A percentile compares a stretch with the other conserved stretches of the same genome.
Conservation (phyloP, 192 early-diverging fungal species). For the Diversispora eburnea region DNA sequence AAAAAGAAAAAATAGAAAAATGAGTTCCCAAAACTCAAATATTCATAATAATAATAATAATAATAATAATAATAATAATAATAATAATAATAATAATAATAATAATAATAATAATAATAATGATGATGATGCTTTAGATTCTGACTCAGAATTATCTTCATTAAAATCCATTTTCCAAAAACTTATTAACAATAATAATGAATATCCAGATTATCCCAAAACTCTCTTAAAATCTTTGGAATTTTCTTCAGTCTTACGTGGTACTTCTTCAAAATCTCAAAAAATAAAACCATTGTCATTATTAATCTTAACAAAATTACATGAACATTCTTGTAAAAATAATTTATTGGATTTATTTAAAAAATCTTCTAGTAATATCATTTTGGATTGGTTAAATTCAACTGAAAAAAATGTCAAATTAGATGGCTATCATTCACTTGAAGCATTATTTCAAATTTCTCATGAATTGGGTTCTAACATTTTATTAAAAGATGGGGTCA, state of each 20-base stretch:
- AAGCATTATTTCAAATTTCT: constrained; percentile 65
- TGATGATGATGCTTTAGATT: too few species aligned
- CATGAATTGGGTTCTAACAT: constrained; percentile 55
- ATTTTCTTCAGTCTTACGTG: neutral
- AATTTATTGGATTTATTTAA: constrained; percentile 1
- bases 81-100: too few species aligned
- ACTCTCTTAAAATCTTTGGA: too few species aligned
- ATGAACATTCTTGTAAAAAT: constrained; percentile 4
- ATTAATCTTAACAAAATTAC: constrained; percentile 24
- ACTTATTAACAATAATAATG: too few species aligned
- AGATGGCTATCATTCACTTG: constrained; percentile 46
- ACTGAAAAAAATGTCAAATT: constrained; percentile 37
- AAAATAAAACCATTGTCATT: constrained; percentile 4
- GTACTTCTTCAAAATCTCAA: neutral
- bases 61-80: too few species aligned
- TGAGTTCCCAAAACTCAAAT: too few species aligned
- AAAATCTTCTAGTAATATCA: constrained; percentile 30
- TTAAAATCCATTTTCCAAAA: too few species aligned
- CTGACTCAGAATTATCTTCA: too few species aligned
- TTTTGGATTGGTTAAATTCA: constrained; percentile 33
- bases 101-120: too few species aligned
- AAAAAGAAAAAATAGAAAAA: too few species aligned
- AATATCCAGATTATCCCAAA: too few species aligned
- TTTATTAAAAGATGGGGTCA: constrained; percentile 56
- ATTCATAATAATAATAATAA: too few species aligned